Evolutionary conservation across 1,284 basidiomycete genomes (phyloP).

Genomic region (Cryptococcus sp.): DNA sequence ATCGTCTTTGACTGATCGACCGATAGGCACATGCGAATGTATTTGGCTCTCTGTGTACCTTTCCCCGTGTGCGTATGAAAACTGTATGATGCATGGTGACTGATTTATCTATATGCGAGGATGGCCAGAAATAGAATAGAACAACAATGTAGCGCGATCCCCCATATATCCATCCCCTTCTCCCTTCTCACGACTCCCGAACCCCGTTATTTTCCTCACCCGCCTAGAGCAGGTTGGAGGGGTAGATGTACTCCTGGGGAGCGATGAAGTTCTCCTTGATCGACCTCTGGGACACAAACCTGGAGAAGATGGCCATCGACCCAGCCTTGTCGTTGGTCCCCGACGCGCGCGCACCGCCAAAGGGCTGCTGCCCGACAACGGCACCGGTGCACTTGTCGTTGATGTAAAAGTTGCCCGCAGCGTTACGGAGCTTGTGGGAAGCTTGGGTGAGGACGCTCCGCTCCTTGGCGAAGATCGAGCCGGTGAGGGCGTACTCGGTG

Average conservation of each 20-base stretch:
- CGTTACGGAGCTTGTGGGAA: conserved; percentile 74
- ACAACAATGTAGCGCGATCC: neutral
- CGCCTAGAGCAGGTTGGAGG: conserved; percentile 69
- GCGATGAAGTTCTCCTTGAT: conserved; percentile 95
- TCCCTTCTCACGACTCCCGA: neutral
- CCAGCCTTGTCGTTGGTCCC: conserved; percentile 99
- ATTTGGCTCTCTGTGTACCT: neutral
- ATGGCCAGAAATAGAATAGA: neutral
- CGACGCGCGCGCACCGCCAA: conserved; percentile 87
- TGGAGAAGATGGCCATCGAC: conserved; percentile 82
- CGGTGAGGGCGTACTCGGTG: conserved; percentile 86
- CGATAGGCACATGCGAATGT: neutral
- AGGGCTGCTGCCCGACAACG: conserved; percentile 93
- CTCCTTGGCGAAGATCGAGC: conserved; percentile 78
- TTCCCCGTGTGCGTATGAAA: neutral
- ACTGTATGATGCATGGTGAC: conserved; percentile 5
- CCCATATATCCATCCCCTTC: neutral
- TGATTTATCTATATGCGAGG: conserved; percentile 2
- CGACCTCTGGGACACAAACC: conserved; percentile 82
- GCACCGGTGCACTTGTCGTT: conserved; percentile 92
- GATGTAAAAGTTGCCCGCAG: conserved; percentile 76
- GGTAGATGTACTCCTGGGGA: conserved; percentile 73
- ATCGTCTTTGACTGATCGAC: conserved; percentile 51
- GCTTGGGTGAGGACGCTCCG: conserved; percentile 71
- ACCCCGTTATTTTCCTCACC: neutral